A percentile compares a stretch with the other conserved stretches of the same genome.
phyloP scores from a whole-genome alignment of 1,139 yeast species.

The Lodderomyces parapsilosis region DNA sequence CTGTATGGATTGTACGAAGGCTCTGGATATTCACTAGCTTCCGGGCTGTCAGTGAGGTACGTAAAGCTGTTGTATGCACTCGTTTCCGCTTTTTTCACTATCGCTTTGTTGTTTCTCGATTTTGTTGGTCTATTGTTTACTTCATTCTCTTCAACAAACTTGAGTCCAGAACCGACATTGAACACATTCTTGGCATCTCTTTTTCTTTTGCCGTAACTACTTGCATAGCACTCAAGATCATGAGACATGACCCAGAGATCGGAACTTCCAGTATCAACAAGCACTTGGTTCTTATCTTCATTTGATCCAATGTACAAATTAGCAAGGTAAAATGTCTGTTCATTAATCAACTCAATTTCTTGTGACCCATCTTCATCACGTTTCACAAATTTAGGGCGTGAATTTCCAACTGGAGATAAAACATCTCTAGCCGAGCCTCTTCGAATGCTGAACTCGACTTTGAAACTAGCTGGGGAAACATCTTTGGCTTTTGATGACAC shows the following conservation, averaged over 20 bases:
- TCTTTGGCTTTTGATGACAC: background rate
- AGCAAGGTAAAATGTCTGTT: slow-evolving; percentile 49
- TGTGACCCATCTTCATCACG: slow-evolving; percentile 32
- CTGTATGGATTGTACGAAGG: background rate
- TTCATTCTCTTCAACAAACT: slow-evolving; percentile 3
- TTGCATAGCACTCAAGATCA: slow-evolving; percentile 25
- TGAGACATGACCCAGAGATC: slow-evolving; percentile 43
- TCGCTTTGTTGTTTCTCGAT: background rate
- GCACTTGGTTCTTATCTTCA: slow-evolving; percentile 21
- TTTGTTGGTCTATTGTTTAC: background rate
- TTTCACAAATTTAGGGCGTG: slow-evolving; percentile 19
- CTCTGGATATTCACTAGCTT: background rate
- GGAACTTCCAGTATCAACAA: slow-evolving; percentile 24
- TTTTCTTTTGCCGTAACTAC: background rate
- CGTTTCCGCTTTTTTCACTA: background rate
- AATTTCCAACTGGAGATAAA: slow-evolving; percentile 14
- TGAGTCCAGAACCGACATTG: slow-evolving; percentile 5
- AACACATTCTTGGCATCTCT: slow-evolving; percentile 1
- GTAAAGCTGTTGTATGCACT: background rate
- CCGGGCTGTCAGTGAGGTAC: background rate
- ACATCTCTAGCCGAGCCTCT: background rate
- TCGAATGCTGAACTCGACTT: background rate
- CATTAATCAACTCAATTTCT: slow-evolving; percentile 38
- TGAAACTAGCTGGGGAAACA: slow-evolving; percentile 18
- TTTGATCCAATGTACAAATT: slow-evolving; percentile 36